Base-by-base conservation (phyloP, 1,139 yeast species). In the Magnusiomyces tetraspermus region DNA sequence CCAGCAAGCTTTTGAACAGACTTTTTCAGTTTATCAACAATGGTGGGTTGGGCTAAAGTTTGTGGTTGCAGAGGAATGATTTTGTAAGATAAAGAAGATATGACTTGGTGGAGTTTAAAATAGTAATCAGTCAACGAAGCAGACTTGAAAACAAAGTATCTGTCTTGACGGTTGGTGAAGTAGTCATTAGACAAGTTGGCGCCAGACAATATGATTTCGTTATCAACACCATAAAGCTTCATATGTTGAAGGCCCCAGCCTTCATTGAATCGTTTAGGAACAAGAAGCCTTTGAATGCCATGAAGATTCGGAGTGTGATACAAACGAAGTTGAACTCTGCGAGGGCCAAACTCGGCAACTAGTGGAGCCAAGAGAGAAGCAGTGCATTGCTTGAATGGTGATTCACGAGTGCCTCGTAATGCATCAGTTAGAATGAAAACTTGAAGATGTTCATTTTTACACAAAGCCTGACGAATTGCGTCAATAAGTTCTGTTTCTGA, bases 141-240 rank as follows among this genome's bases (percentile, higher is more conserved):
- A 51, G 81, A 77, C 50, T 76, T 76, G 68, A 92, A 86, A 22
- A 85, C 54, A 61, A 89, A 85, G 67, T 94, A 94, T 49, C 99
- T 74, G 67, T 92, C 99, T 66, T 92, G 98, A 60, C 99, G 79
- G 66, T 92, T 84, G n/a, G 95, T 85, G 68, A 94, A 92, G 68
- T 92, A 92, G 68, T 92, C 98, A 44, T 79, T 74, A 0, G 96
- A 87, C 52, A 92, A 74, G 63, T 92, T 92, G 3, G 98, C 98
- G 2, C 98, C 99, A 23, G 88, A 80, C 48, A 94, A 74, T 21
- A 94, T 78, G 51, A 92, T 81, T 64, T 89, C 96, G 62, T 89
- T 82, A 67, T 92, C 99, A 63, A 89, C 82, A 1, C 98, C 98
- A 65, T 92, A 92, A 41, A 94, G 76, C 67, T 92, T 92, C 98